A percentile compares a stretch with the other conserved stretches of the same genome.
Conservation (phyloP, 345 rosid genomes). For the Arabis alpina region DNA sequence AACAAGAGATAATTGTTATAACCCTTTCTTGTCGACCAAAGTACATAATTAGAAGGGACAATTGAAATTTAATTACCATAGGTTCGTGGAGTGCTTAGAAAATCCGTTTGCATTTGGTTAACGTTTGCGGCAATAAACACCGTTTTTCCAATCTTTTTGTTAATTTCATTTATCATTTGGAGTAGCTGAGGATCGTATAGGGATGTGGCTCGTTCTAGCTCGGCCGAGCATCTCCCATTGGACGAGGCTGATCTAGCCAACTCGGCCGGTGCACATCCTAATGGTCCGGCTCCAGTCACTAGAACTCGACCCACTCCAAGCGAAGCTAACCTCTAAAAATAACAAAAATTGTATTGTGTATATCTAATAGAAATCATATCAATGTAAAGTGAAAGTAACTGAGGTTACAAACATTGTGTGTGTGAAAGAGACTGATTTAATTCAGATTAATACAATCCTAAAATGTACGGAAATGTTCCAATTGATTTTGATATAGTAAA, state of each 20-base stretch:
- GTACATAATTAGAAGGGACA: not conserved
- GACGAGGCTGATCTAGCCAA: slow-evolving; percentile 55
- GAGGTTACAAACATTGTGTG: no score
- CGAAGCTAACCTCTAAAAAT: slow-evolving; percentile 54
- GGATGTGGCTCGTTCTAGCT: slow-evolving; percentile 65
- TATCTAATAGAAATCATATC: not conserved
- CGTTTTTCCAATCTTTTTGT: slow-evolving; percentile 42
- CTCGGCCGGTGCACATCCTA: slow-evolving; percentile 86
- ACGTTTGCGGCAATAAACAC: slow-evolving; percentile 68
- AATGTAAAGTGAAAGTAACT: not conserved
- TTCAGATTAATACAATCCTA: not conserved
- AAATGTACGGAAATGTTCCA: not conserved
- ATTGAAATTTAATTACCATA: slow-evolving; percentile 49
- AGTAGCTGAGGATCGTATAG: slow-evolving; percentile 66
- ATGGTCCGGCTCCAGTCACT: slow-evolving; percentile 87
- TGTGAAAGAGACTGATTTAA: no score
- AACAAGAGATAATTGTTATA: not conserved
- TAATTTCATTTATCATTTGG: slow-evolving; percentile 57
- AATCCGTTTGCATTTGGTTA: slow-evolving; percentile 51
- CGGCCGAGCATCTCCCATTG: slow-evolving; percentile 59
- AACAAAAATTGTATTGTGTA: not conserved
- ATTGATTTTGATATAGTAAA: no score
- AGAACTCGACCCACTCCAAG: slow-evolving; percentile 82
- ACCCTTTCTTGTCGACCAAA: not conserved
- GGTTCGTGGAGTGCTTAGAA: slow-evolving; percentile 57